Base-by-base conservation (phyloP, 2,329 filamentous ascomycete genomes). In the Nothophaeocryptopus gaeumannii region DNA sequence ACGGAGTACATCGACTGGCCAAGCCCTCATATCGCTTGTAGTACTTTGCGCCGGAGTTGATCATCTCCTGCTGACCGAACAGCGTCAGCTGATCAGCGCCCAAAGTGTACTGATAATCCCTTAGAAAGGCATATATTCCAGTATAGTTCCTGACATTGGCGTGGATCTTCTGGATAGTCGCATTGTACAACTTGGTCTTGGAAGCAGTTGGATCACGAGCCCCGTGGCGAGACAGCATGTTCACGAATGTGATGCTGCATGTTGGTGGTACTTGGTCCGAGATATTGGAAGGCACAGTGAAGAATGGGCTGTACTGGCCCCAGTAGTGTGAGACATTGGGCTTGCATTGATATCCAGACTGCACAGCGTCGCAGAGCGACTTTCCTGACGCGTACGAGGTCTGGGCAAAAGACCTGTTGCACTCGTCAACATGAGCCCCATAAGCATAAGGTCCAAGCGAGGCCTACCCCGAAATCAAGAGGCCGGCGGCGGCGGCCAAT, bases 241-340 rank as follows among this genome's bases (percentile, higher is more conserved):
- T 86, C 1, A 80, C 91, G 69, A 95, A 92, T 2, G 84, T 92
- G 59, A 92, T 72, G 10, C 79, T 73, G 70, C 91, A 96, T n/a
- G 74, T 76, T 0, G 73, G 58, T 0, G 89, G 90, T 1, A 86
- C 72, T 7, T 74, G 73, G 5, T 76, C 60, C 12, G 81, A 74
- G 43, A 89, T 80, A 2, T 80, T 74, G 1, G 86, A 89, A 5
- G 83, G 78, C 0, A 91, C 84, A 1, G 84, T 79, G 70, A 88
- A 96, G 72, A 83, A 95, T 2, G 90, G 88, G 13, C 89, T 86
- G 68, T 96, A 96, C 67, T 92, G 89, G 48, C 90, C 91, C 59
- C 53, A 50, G 49, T 34, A 42, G 58, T 83, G 85, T 1, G 83
- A 81, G 38, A 85, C 77, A 30, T 78, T 67, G 3, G 78, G 69